Evolutionary conservation across 1,284 basidiomycete genomes (phyloP).

Genomic region (Anthracocystis setariae): DNA sequence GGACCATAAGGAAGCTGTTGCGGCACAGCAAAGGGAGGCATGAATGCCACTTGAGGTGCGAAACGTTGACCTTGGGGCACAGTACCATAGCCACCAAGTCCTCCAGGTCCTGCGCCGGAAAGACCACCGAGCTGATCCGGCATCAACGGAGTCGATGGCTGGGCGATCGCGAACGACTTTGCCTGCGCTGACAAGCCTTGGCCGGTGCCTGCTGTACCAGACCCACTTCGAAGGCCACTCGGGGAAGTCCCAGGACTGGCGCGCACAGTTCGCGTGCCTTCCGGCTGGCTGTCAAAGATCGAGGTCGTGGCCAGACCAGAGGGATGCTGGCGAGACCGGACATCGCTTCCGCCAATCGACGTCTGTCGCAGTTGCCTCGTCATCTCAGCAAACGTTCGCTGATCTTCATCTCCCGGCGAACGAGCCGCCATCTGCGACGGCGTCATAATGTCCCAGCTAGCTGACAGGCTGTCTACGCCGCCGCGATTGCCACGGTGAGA

Average conservation of each 20-base stretch:
- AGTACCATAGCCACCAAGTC: conserved; percentile 5
- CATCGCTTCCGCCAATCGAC: conserved; percentile 33
- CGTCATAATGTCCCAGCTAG: conserved; percentile 44
- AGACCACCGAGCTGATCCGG: conserved; percentile 13
- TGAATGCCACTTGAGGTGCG: conserved; percentile 12
- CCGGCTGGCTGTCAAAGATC: conserved; percentile 27
- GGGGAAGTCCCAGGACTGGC: conserved; percentile 48
- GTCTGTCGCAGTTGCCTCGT: conserved; percentile 40
- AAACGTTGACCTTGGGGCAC: conserved; percentile 9
- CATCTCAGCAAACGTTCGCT: conserved; percentile 37
- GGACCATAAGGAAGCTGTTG: conserved; percentile 13
- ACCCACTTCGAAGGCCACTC: conserved; percentile 8
- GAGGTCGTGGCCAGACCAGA: conserved; percentile 14
- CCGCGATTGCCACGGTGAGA: conserved; percentile 6
- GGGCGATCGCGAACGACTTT: conserved; percentile 27
- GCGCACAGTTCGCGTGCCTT: conserved; percentile 42
- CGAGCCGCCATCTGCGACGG: conserved; percentile 29
- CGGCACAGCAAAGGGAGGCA: conserved; percentile 16
- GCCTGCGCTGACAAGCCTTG: conserved; percentile 35
- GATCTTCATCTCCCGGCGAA: conserved; percentile 23
- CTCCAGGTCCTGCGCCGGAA: conserved; percentile 3
- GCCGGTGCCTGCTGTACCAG: conserved; percentile 4
- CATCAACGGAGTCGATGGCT: conserved; percentile 10
- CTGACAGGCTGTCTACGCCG: conserved; percentile 42
- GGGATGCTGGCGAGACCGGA: conserved; percentile 1